Evolutionary conservation across 305 asterid species (phyloP), one percentile per base, ranked within the genome.

Genomic region (Euphrasia arctica): DNA sequence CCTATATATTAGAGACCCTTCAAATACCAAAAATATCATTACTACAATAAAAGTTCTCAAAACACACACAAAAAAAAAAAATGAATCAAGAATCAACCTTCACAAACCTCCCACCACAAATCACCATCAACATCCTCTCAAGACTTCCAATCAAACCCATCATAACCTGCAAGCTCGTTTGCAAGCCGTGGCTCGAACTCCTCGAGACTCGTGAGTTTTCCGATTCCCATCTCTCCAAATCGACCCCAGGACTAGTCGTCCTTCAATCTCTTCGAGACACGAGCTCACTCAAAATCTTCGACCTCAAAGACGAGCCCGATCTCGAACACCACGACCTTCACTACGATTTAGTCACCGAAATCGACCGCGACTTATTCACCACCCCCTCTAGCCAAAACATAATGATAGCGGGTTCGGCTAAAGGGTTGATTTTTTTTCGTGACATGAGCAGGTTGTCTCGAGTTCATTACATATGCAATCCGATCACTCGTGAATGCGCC

Each of bases 391-490:
- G 5, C 4, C 10, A 9, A n/a, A 42, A 39, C 45, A 54, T 58
- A 45, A 5, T 14, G 2, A 15, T 65, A 1, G 7, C 18, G 0
- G 77, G 82, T 45, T 80, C 87, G 3, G 61, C 74, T 22, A 60
- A 75, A 36, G 92, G 87, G 7, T 66, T 85, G 69, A 49, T 82
- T 39, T 63, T 74, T 42, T 55, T 81, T 5, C 27, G 57, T 5
- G 41, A 22, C 0, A 1, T 2, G 0, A n/a, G 5, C 8, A 2
- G 3, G 0, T 3, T 4, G 8, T 63, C 13, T 5, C 31, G 39
- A 5, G 12, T 13, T 56, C 58, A 61, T 27, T 76, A 54, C 54
- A n/a, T 80, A 55, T 83, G 78, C 70, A 83, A 85, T 65, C 90
- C 83, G 9, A 67, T 72, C 68, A 83, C 80, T 3, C 72, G 76